A percentile compares a stretch with the other conserved stretches of the same genome.
Evolutionary conservation across 768 basidiomycete species (phyloP).

Genomic region (Termitomyces sp.): DNA sequence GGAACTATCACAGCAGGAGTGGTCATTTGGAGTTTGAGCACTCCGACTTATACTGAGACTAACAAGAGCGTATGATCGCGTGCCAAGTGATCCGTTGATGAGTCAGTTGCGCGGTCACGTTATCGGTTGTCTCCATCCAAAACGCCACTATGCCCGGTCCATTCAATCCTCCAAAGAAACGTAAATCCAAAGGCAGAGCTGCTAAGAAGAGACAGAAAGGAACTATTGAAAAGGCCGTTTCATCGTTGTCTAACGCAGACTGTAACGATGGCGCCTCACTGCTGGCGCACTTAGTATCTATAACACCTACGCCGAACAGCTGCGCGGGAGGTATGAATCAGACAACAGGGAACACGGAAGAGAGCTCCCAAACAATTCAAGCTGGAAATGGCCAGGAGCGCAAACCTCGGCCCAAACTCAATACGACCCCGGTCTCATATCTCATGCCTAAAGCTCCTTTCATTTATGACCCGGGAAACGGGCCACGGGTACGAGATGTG

Average conservation of each 20-base stretch:
- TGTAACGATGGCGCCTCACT: slow-evolving; percentile 9
- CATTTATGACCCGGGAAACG: slow-evolving; percentile 75
- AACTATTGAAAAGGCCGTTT: slow-evolving; percentile 5
- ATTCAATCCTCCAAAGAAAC: slow-evolving; percentile 45
- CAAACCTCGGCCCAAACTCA: neutral
- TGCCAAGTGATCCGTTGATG: no score
- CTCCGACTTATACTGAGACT: no score
- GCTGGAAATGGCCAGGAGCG: neutral
- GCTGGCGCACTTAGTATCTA: neutral
- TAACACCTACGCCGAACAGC: neutral
- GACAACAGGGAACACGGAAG: neutral
- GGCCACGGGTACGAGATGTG: slow-evolving; percentile 67
- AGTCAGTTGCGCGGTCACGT: no score
- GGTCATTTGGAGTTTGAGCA: no score
- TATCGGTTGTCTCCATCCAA: no score
- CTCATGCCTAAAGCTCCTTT: slow-evolving; percentile 42
- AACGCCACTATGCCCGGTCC: slow-evolving; percentile 53
- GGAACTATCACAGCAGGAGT: no score
- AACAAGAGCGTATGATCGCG: no score
- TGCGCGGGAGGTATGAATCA: neutral
- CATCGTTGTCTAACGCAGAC: slow-evolving; percentile 1
- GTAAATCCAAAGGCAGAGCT: slow-evolving; percentile 30
- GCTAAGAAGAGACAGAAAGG: slow-evolving; percentile 25
- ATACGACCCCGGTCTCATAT: neutral
- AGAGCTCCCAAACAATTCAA: neutral